Base-by-base conservation (phyloP, 306 rosid species). In the Macrotyloma uniflorum region DNA sequence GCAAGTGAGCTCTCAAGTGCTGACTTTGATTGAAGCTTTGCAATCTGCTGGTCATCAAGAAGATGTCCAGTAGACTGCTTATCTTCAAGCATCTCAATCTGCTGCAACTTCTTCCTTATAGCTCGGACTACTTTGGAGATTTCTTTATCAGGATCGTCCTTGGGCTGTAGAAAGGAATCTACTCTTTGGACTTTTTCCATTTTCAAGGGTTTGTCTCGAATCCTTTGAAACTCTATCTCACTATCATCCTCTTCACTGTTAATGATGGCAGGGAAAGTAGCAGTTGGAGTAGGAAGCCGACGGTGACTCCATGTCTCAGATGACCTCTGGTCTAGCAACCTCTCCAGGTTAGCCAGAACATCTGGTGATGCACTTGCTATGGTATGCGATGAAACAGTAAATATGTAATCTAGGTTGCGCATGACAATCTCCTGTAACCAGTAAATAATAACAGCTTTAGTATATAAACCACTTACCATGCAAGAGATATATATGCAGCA, bases 221-320 rank as follows among this genome's bases (percentile, higher is more conserved):
- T 83, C 83, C 90, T 90, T 68, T 83, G 85, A 76, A 79, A 73
- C 83, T 89, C 97, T 4, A 36, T 78, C 70, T 90, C 95, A 36
- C 89, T 87, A 79, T 86, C 92, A 62, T 92, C 98, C 88, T 89
- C 98, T 85, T 92, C 98, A 69, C 95, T 92, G 65, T 91, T 77
- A 49, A 92, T 82, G 74, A 93, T 75, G 64, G 91, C 98, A 47
- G 96, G 98, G 55, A 89, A 87, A 70, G 97, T 91, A 53, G 98
- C 98, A 51, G 98, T 95, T 33, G 93, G 93, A 55, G 95, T 89
- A 49, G 98, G 98, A 67, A 92, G 89, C 43, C 90, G 88, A 64
- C 91, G 97, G 83, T 92, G 83, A 82, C 94, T 88, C 97, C 98
- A 92, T 5, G 93, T 85, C 84, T 92, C 97, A 30, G 93, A 94